Base-by-base conservation (phyloP, 257 asterid genomes). In the Ajuga chamaepitys region DNA sequence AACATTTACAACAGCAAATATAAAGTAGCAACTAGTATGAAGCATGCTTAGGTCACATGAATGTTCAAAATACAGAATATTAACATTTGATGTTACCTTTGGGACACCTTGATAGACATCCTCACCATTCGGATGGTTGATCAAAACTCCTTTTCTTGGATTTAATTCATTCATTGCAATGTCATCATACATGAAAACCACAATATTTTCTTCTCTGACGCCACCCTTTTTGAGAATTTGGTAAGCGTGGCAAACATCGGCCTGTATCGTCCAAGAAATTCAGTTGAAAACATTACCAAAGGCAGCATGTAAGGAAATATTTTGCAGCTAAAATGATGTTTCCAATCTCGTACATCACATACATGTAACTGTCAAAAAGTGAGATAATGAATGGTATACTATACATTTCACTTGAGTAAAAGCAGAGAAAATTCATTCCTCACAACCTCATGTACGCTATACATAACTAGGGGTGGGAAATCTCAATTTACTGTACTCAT, bases 121-220 rank as follows among this genome's bases (percentile, higher is more conserved):
- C 6, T 47, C 80, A 12, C 99, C 97, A 0, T 68, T 67, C 5
- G 99, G 99, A 64, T 71, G 87, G 64, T 93, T 93, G 73, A 93
- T 89, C 35, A 93, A 73, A 9, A 82, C 74, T 35, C 99, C 99
- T 14, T 79, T 86, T 35, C 92, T 77, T 11, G 99, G 97, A 78
- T 93, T 93, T 58, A 81, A 38, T 7, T 57, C 80, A 64, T 73
- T 80, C 35, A 42, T 72, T 2, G 95, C 99, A 2, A 93, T 93
- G 68, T 93, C 99, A 73, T 93, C 97, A 6, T 87, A 89, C 97
- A 93, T 93, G 84, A 93, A 89, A 32, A 87, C 97, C 1, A 93
- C 73, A 17, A 93, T 89, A 74, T 93, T 83, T 71, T 89, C 95
- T 14, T 93, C 99, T 67, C 74, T 83, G 75, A 93, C 42, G 9